These are phyloP conservation scores for Pyrenophora tritici-repentis DNA, from an alignment of 2,329 filamentous ascomycete species.

Conservation along the genomic window DNA sequence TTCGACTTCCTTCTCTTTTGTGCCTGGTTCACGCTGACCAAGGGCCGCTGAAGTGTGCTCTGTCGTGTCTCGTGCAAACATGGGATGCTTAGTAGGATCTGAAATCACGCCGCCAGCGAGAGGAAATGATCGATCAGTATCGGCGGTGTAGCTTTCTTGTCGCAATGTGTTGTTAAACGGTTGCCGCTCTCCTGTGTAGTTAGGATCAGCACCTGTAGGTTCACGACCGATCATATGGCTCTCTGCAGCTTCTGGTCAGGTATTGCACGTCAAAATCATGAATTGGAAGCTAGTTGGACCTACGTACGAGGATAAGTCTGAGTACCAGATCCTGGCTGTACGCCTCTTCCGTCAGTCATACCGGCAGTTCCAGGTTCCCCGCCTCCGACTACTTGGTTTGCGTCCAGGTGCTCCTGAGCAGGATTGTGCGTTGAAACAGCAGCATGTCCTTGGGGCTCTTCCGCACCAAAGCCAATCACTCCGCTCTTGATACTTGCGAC, in stretches of 20 bases:
- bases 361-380: slow-evolving; percentile 20
- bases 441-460: slow-evolving; percentile 29
- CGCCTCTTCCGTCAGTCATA: slow-evolving; percentile 3
- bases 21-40: slow-evolving; percentile 21
- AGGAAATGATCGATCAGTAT: slow-evolving; percentile 44
- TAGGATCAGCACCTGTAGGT: slow-evolving; percentile 1
- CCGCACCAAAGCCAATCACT: slow-evolving; percentile 43
- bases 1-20: slow-evolving; percentile 24
- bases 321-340: slow-evolving; percentile 8
- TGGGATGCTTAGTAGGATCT: slow-evolving; percentile 6
- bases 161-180: slow-evolving; percentile 14
- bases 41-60: slow-evolving; percentile 8
- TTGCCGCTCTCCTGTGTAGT: slow-evolving; percentile 1
- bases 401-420: slow-evolving; percentile 14
- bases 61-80: slow-evolving; percentile 2
- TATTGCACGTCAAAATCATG: neutral
- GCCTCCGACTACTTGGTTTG: slow-evolving; percentile 25
- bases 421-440: slow-evolving; percentile 25
- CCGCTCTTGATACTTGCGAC: slow-evolving; percentile 49
- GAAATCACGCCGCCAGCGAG: slow-evolving; percentile 40
- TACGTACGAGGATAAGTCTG: slow-evolving; percentile 28
- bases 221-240: slow-evolving; percentile 1
- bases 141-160: slow-evolving; percentile 24
- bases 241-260: slow-evolving; percentile 17
- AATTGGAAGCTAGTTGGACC: slow-evolving; percentile 4